These are phyloP conservation scores for Quercus tomentella DNA, from an alignment of 331 rosid genomes.

Conservation along the genomic window DNA sequence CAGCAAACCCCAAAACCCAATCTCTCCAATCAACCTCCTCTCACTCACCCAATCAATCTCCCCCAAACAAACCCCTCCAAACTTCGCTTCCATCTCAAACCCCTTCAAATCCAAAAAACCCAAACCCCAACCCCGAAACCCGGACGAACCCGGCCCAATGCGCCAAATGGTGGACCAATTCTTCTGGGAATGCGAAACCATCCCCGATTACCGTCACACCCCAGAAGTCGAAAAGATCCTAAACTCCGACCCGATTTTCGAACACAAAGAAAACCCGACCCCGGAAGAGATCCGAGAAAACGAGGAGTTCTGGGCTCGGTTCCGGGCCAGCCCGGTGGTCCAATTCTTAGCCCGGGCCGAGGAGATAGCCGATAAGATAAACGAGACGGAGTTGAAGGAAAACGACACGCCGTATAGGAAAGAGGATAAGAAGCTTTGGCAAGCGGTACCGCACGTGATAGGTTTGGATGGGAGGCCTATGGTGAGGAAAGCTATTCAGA, in stretches of 20 bases:
- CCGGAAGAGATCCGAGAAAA: conserved; percentile 60
- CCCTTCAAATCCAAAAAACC: conserved; percentile 30
- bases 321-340: conserved; percentile 49
- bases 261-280: conserved; percentile 52
- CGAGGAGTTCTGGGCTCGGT: conserved; percentile 42
- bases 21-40: conserved; percentile 41
- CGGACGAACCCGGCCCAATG: conserved; percentile 46
- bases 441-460: conserved; percentile 49
- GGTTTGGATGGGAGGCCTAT: conserved; percentile 88
- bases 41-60: conserved; percentile 18
- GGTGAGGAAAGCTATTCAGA: conserved; percentile 70
- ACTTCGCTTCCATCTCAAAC: conserved; percentile 63
- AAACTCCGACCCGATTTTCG: conserved; percentile 45
- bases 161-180: conserved; percentile 50
- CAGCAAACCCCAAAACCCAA: conserved; percentile 55
- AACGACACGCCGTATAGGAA: conserved; percentile 55
- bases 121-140: conserved; percentile 23
- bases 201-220: conserved; percentile 57
- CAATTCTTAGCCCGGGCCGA: conserved; percentile 58
- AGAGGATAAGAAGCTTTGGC: conserved; percentile 73
- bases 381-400: conserved; percentile 57
- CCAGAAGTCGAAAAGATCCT: conserved; percentile 69
- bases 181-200: conserved; percentile 65
- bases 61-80: conserved; percentile 21
- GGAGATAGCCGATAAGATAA: conserved; percentile 42